A percentile compares a stretch with the other conserved stretches of the same genome.
Conservation (phyloP, 495 filamentous ascomycete species). For the Penicillium roqueforti region DNA sequence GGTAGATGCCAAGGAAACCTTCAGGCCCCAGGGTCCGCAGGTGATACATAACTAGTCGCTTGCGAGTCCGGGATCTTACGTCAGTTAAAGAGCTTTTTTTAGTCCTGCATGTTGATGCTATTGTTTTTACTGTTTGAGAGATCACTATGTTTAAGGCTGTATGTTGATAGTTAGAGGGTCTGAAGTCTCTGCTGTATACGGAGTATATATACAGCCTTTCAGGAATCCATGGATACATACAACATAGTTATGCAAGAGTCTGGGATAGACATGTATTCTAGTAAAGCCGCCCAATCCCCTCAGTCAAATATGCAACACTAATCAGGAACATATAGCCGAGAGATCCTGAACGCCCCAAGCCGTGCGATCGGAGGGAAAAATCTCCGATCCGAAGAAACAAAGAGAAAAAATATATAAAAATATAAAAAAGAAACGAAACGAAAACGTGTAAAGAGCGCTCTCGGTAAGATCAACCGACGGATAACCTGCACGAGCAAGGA, state of each 20-base stretch:
- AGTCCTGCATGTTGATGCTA: not conserved
- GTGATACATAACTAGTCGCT: conserved; percentile 18
- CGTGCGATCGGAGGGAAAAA: conserved; percentile 19
- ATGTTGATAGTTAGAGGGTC: not conserved
- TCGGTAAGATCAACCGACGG: conserved; percentile 7
- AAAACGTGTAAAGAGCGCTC: conserved; percentile 2
- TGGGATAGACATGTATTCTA: not conserved
- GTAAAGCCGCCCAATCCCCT: not conserved
- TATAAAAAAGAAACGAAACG: not conserved
- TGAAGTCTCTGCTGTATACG: not conserved
- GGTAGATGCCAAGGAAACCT: conserved; percentile 13
- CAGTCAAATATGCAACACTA: conserved; percentile 19
- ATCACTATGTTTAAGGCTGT: not conserved
- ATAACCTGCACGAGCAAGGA: conserved; percentile 6
- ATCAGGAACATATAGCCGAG: conserved; percentile 17
- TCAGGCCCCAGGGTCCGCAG: conserved; percentile 27
- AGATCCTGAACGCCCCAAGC: not conserved
- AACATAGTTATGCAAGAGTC: not conserved
- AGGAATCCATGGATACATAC: not conserved
- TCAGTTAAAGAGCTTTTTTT: not conserved
- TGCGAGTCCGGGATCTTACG: not conserved
- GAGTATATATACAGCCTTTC: not conserved
- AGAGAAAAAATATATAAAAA: not conserved
- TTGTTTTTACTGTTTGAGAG: not conserved
- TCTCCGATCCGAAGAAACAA: conserved; percentile 9